Base-by-base conservation (phyloP, 2,329 filamentous ascomycete genomes). In the Fusarium miscanthi region DNA sequence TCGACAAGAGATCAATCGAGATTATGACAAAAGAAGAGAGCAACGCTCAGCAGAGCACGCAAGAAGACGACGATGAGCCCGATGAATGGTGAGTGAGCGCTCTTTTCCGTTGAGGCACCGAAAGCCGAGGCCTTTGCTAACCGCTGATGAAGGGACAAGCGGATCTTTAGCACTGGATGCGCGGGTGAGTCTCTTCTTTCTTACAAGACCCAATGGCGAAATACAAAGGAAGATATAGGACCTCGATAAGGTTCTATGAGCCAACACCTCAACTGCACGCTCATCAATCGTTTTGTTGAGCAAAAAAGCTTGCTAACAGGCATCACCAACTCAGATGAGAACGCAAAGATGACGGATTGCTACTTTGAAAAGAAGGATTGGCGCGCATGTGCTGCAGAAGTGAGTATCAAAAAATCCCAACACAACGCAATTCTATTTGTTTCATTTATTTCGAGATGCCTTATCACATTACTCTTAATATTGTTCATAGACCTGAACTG, bases 311-410 rank as follows among this genome's bases (percentile, higher is more conserved):
- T 38, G 57, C 52, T 73, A 57, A 73, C 49, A 38, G 35, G 35
- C 37, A 23, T 56, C 23, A 37, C 48, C 38, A 38, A 52, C 49
- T 69, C 74, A 98, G 95, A 90, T 27, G 95, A 98, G 80, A 97
- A 98, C 79, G 85, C 89, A 59, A 95, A 91, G 79, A 89, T 99
- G 91, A 98, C 94, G 40, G 94, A 98, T 81, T 99, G 96, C 83
- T 97, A 97, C 82, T 97, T 90, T 79, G 94, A 95, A 61, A 97
- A 95, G 87, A 97, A 95, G 81, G 96, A 99, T 81, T 99, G 96
- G 95, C 88, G 96, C 76, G 87, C 88, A 64, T 99, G 96, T 83
- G 93, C 93, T 79, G 87, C 90, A 74, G 95, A 98, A 89, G 95
- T 97, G 81, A 85, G 92, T 84, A n/a, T 7, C 6, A 30, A 5